phyloP scores from a whole-genome alignment of 768 basidiomycete genomes.

The Lepiota venenata region DNA sequence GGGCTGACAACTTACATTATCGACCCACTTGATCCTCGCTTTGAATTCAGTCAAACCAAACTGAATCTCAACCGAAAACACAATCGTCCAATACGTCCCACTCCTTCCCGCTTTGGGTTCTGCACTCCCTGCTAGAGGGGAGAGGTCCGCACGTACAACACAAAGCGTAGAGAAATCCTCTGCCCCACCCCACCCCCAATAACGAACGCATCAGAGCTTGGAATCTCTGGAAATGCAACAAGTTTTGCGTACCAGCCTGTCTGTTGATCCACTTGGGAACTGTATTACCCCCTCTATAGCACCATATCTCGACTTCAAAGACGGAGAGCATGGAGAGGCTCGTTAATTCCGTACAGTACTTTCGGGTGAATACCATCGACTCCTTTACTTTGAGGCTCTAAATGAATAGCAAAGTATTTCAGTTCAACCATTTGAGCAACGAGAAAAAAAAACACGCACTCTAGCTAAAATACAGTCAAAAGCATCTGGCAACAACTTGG shows the following conservation, averaged over 20 bases:
- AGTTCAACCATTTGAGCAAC: constrained; percentile 5
- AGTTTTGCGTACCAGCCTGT: constrained; percentile 39
- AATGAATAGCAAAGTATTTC: not conserved
- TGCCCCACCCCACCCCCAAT: constrained; percentile 15
- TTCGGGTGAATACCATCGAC: constrained; percentile 76
- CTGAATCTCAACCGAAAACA: constrained; percentile 82
- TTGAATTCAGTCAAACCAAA: constrained; percentile 82
- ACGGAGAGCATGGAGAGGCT: constrained; percentile 72
- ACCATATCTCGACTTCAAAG: constrained; percentile 85
- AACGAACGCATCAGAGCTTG: not conserved
- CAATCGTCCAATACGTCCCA: constrained; percentile 79
- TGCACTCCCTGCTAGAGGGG: constrained; percentile 67
- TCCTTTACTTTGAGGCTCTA: constrained; percentile 77
- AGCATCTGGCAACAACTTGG: constrained; percentile 74
- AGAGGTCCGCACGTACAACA: constrained; percentile 75
- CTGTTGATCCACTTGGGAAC: constrained; percentile 76
- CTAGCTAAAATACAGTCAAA: constrained; percentile 78
- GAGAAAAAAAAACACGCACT: constrained; percentile 34
- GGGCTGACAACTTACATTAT: constrained; percentile 52
- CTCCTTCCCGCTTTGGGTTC: constrained; percentile 60
- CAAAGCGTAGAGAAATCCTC: constrained; percentile 77
- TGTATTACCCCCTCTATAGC: constrained; percentile 69
- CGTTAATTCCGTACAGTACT: constrained; percentile 81
- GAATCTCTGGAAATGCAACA: not conserved
- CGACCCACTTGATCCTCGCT: constrained; percentile 80